These are phyloP conservation scores for Biscogniauxia sp. DNA, from an alignment of 2,329 filamentous ascomycete species.

Conservation along the genomic window DNA sequence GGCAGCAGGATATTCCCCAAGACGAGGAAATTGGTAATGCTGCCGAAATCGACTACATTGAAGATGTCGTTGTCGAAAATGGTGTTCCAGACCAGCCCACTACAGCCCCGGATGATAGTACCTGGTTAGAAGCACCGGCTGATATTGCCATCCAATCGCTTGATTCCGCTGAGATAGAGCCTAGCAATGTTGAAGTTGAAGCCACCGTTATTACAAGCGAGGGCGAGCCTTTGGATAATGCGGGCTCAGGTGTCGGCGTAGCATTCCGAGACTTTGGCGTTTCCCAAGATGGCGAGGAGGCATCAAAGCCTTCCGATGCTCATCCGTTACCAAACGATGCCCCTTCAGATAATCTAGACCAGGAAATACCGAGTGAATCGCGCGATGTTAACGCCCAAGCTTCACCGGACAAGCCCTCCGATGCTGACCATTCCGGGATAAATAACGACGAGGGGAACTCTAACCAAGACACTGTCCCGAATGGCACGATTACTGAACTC, in stretches of 20 bases:
- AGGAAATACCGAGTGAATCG: not conserved
- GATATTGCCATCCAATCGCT: conserved; percentile 2
- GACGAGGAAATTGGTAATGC: conserved; percentile 13
- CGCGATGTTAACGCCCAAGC: not conserved
- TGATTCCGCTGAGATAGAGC: conserved; percentile 7
- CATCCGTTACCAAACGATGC: not conserved
- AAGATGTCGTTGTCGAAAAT: conserved; percentile 16
- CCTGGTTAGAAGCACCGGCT: conserved; percentile 15
- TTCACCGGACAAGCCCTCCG: not conserved
- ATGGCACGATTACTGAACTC: not conserved
- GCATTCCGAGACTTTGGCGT: conserved; percentile 10
- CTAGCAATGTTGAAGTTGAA: conserved; percentile 6
- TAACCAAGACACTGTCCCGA: not conserved
- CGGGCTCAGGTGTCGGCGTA: conserved; percentile 1
- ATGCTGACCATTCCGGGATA: not conserved
- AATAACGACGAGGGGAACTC: not conserved
- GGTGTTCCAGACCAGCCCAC: conserved; percentile 9
- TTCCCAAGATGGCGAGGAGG: conserved; percentile 1
- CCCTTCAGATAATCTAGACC: not conserved
- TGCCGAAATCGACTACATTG: conserved; percentile 26
- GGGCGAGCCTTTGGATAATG: conserved; percentile 5
- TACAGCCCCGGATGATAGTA: conserved; percentile 6
- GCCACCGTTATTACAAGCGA: conserved; percentile 2
- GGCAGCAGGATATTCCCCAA: conserved; percentile 22
- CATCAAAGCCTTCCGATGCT: conserved; percentile 1